A percentile compares a stretch with the other conserved stretches of the same genome.
These are phyloP conservation scores for Berkeleyomyces rouxiae DNA, from an alignment of 2,329 filamentous ascomycete species.

Conservation along the genomic window DNA sequence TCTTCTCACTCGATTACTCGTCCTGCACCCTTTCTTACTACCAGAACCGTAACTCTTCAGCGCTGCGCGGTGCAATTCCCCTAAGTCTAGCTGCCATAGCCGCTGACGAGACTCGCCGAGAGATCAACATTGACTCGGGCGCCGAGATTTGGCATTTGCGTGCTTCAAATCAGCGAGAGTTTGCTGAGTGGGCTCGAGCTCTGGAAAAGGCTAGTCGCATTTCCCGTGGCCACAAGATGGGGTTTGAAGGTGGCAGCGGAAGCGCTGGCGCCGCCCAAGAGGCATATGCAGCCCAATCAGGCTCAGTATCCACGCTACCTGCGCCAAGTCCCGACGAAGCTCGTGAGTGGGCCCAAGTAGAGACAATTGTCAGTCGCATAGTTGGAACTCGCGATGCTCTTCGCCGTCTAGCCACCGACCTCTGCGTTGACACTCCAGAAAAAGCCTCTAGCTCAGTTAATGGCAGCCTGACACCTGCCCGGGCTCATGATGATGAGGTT, in stretches of 20 bases:
- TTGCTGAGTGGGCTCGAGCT: conserved; percentile 71
- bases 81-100: conserved; percentile 81
- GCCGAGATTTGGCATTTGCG: conserved; percentile 93
- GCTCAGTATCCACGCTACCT: not conserved
- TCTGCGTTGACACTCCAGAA: conserved; percentile 45
- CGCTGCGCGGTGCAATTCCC: conserved; percentile 79
- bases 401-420: conserved; percentile 70
- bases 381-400: conserved; percentile 80
- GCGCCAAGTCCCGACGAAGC: conserved; percentile 41
- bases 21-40: conserved; percentile 95
- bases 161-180: conserved; percentile 69
- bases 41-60: conserved; percentile 82
- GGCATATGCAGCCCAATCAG: not conserved
- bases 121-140: conserved; percentile 93
- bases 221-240: conserved; percentile 28
- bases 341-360: conserved; percentile 73
- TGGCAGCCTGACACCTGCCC: conserved; percentile 20
- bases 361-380: conserved; percentile 69
- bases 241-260: conserved; percentile 22
- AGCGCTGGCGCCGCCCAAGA: conserved; percentile 15
- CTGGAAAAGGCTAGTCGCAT: conserved; percentile 65
- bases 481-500: conserved; percentile 30
- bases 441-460: conserved; percentile 17
- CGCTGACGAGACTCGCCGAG: conserved; percentile 69
- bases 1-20: conserved; percentile 90